Percentiles rank a stretch among this genome's conserved stretches.
These are phyloP conservation scores for Epichloe bromicola DNA, from an alignment of 2,329 filamentous ascomycete genomes.

Conservation along the genomic window DNA sequence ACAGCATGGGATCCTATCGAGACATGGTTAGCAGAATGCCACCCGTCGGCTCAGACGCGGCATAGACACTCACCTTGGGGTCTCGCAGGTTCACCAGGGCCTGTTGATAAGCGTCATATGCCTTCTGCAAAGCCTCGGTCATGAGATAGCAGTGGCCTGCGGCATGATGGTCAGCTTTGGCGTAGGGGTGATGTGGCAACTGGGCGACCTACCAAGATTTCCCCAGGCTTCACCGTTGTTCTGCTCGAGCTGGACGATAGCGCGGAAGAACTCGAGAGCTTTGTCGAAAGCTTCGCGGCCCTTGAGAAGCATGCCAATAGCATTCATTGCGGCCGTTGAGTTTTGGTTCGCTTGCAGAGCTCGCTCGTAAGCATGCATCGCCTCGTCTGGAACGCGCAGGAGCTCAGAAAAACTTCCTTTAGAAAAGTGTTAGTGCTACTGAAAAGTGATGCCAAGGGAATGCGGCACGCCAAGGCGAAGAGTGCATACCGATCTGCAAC, in stretches of 20 bases:
- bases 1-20: slow-evolving; percentile 77
- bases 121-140: slow-evolving; percentile 96
- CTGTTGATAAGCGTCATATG: slow-evolving; percentile 92
- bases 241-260: slow-evolving; percentile 77
- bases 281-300: slow-evolving; percentile 89
- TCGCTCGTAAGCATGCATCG: slow-evolving; percentile 80
- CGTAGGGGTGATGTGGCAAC: slow-evolving; percentile 10
- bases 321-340: slow-evolving; percentile 85
- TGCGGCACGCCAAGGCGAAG: slow-evolving; percentile 5
- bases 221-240: slow-evolving; percentile 95
- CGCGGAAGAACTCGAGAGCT: slow-evolving; percentile 84
- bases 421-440: background rate
- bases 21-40: background rate
- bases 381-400: slow-evolving; percentile 78
- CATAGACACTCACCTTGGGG: slow-evolving; percentile 55
- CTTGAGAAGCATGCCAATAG: slow-evolving; percentile 81
- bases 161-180: slow-evolving; percentile 3
- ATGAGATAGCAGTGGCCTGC: slow-evolving; percentile 94
- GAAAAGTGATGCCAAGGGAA: background rate
- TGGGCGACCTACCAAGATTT: slow-evolving; percentile 58
- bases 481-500: slow-evolving; percentile 72
- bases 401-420: slow-evolving; percentile 75
- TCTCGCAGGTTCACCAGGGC: slow-evolving; percentile 86
- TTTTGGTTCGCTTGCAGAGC: slow-evolving; percentile 77
- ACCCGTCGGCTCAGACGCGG: background rate